Evolutionary conservation across 2,329 filamentous ascomycete species (phyloP).

Genomic region (Didymella lethalis): DNA sequence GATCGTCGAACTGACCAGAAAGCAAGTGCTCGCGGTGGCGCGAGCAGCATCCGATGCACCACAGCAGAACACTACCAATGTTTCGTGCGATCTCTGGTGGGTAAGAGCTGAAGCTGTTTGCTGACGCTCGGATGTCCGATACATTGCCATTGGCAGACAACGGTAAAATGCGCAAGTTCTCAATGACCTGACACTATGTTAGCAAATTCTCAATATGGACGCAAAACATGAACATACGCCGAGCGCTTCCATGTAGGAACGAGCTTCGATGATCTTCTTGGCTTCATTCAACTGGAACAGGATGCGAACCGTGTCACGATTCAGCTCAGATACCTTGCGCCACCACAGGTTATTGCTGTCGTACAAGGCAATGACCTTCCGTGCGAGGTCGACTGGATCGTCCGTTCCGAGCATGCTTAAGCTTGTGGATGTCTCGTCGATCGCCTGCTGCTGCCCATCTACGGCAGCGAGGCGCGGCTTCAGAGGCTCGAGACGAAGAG

Average conservation of each 20-base stretch:
- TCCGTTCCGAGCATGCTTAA: conserved; percentile 73
- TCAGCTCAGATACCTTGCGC: conserved; percentile 64
- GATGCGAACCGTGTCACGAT: conserved; percentile 66
- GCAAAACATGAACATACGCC: conserved; percentile 62
- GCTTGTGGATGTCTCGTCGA: conserved; percentile 50
- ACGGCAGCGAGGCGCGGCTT: conserved; percentile 67
- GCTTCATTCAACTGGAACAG: conserved; percentile 68
- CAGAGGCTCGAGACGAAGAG: conserved; percentile 78
- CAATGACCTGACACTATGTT: conserved; percentile 67
- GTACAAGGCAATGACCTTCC: conserved; percentile 70
- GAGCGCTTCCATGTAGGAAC: conserved; percentile 67
- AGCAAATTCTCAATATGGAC: conserved; percentile 11
- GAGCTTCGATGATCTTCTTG: conserved; percentile 65
- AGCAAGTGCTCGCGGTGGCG: conserved; percentile 73
- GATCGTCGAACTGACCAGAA: conserved; percentile 75
- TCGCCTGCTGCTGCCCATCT: conserved; percentile 39
- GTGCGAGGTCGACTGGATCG: conserved; percentile 69
- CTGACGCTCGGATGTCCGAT: conserved; percentile 77
- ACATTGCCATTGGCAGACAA: conserved; percentile 78
- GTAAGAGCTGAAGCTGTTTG: conserved; percentile 80
- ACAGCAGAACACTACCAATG: conserved; percentile 89
- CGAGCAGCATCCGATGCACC: conserved; percentile 88
- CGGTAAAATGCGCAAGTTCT: conserved; percentile 78
- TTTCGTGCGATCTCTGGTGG: conserved; percentile 85
- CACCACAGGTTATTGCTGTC: conserved; percentile 67